Conservation (phyloP, 78 protist species). For the Speleostelium caveatum region DNA sequence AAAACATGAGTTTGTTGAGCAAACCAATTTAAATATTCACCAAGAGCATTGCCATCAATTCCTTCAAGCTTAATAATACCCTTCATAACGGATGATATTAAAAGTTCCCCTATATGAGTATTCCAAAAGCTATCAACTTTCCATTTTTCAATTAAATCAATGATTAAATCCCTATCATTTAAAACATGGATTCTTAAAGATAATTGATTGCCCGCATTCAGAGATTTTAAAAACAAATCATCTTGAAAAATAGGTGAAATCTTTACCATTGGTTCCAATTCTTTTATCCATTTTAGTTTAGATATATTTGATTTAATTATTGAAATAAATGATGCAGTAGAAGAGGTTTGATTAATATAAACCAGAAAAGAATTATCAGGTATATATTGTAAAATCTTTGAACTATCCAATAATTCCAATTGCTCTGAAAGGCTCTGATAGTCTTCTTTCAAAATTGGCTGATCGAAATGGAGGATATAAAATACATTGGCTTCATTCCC, state of each 20-base stretch:
- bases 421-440: too few species aligned
- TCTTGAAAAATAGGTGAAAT: not conserved
- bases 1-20: not conserved
- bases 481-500: too few species aligned
- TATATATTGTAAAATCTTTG: conserved; percentile 9
- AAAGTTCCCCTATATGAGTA: not conserved
- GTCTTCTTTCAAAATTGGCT: too few species aligned
- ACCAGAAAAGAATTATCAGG: conserved; percentile 18
- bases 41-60: not conserved
- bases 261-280: conserved; percentile 12
- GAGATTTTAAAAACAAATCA: not conserved
- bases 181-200: not conserved
- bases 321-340: not conserved
- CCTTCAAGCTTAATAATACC: not conserved
- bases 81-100: not conserved
- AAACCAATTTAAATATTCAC: not conserved
- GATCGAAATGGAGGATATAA: too few species aligned
- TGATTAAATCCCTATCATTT: not conserved
- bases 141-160: not conserved
- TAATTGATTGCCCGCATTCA: not conserved
- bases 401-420: too few species aligned
- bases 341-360: not conserved
- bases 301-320: not conserved
- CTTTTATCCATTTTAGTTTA: conserved; percentile 28
- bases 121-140: too few species aligned